Conservation (phyloP, 2,329 filamentous ascomycete species). For the Orbilia javanica region DNA sequence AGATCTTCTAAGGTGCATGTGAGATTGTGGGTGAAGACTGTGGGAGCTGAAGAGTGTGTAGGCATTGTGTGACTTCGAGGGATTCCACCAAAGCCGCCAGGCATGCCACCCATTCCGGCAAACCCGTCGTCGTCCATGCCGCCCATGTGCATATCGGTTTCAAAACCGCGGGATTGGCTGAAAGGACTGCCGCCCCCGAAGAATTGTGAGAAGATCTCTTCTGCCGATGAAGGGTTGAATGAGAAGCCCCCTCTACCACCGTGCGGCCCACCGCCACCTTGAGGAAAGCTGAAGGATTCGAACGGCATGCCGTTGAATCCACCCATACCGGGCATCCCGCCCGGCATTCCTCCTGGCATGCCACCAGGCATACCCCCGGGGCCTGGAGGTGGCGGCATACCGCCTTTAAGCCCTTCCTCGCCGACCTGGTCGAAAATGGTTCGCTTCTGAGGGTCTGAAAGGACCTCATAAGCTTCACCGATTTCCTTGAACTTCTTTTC, state of each 20-base stretch:
- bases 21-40: conserved; percentile 88
- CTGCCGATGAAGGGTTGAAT: conserved; percentile 52
- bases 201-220: conserved; percentile 50
- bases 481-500: conserved; percentile 93
- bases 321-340: conserved; percentile 72
- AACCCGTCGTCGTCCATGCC: conserved; percentile 57
- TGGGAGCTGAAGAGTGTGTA: conserved; percentile 1
- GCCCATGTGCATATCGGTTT: conserved; percentile 54
- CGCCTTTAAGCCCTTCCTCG: conserved; percentile 93
- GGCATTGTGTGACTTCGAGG: conserved; percentile 48
- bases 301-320: conserved; percentile 76
- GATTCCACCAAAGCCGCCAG: conserved; percentile 43
- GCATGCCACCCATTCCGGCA: conserved; percentile 46
- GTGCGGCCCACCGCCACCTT: conserved; percentile 73
- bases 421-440: conserved; percentile 83
- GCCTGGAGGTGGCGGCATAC: conserved; percentile 63
- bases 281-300: conserved; percentile 64
- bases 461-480: conserved; percentile 77
- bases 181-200: conserved; percentile 35
- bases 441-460: conserved; percentile 83
- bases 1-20: conserved; percentile 97
- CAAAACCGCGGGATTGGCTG: conserved; percentile 2
- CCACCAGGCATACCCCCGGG: conserved; percentile 68
- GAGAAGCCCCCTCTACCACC: conserved; percentile 78
- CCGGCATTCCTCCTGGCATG: conserved; percentile 78